phyloP scores from a whole-genome alignment of 73 alveolate genomes.

The Paramecium octaurelia region DNA sequence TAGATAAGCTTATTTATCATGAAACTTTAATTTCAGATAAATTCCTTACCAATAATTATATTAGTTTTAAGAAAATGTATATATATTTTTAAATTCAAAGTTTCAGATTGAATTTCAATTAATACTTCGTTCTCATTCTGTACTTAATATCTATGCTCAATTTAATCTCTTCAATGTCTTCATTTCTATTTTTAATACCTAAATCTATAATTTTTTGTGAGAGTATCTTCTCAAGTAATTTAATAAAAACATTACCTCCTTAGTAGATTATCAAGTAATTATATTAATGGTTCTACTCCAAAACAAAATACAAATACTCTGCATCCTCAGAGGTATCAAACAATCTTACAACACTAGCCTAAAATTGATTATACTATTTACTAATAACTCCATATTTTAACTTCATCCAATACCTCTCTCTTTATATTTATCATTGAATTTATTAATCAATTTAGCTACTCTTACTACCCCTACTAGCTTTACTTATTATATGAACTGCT shows the following conservation, averaged over 20 bases:
- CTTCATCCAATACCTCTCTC: slow-evolving; percentile 18
- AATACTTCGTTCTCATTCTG: slow-evolving; percentile 35
- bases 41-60: slow-evolving; percentile 17
- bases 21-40: slow-evolving; percentile 7
- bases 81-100: neutral
- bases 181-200: neutral
- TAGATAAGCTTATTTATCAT: neutral
- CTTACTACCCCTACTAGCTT: slow-evolving; percentile 1
- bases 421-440: neutral
- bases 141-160: neutral
- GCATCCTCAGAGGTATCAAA: slow-evolving; percentile 33
- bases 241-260: slow-evolving; percentile 42
- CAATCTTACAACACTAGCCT: slow-evolving; percentile 23
- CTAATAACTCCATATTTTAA: slow-evolving; percentile 26
- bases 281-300: neutral
- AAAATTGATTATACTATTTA: neutral
- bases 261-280: neutral
- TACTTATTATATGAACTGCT: slow-evolving; percentile 16
- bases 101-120: neutral
- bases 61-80: neutral
- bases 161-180: neutral
- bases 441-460: neutral
- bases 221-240: slow-evolving; percentile 20
- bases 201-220: neutral
- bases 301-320: neutral